Evolutionary conservation across 2,329 filamentous ascomycete genomes (phyloP).

Genomic region (Aureobasidium zeae): DNA sequence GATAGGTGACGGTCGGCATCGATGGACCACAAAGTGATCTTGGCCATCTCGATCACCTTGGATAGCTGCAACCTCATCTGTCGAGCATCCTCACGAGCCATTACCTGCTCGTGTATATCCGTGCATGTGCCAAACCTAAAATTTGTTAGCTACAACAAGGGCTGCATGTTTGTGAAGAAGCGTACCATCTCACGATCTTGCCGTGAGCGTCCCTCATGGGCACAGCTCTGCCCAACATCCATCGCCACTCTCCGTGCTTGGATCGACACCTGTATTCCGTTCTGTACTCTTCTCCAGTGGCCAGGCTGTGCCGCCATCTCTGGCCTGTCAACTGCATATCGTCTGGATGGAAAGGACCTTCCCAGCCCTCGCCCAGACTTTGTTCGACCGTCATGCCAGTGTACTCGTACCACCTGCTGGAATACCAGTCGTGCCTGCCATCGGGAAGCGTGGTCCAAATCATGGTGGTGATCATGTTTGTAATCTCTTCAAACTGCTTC

Average conservation of each 20-base stretch:
- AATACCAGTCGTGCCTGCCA: conserved; percentile 64
- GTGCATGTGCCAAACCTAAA: conserved; percentile 61
- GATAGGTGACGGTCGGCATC: conserved; percentile 53
- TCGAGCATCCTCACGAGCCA: conserved; percentile 56
- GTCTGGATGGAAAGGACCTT: conserved; percentile 58
- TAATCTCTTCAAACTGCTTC: conserved; percentile 64
- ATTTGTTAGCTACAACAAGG: background rate
- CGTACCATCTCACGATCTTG: conserved; percentile 59
- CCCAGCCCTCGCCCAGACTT: conserved; percentile 55
- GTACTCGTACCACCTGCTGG: conserved; percentile 69
- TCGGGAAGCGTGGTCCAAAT: conserved; percentile 65
- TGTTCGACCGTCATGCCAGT: conserved; percentile 57
- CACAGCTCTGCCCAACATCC: conserved; percentile 66
- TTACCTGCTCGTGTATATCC: conserved; percentile 66
- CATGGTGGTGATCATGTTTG: conserved; percentile 50
- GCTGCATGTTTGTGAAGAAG: no score
- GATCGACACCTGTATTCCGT: conserved; percentile 62
- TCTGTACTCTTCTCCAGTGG: conserved; percentile 58
- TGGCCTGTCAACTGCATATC: conserved; percentile 50
- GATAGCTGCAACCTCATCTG: conserved; percentile 60
- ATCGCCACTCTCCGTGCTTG: conserved; percentile 61
- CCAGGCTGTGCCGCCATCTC: conserved; percentile 54
- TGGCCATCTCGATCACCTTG: conserved; percentile 64
- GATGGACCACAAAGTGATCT: conserved; percentile 67
- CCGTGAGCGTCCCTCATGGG: conserved; percentile 59